Base-by-base conservation (phyloP, 371 early-diverging fungal species). In the Mucor lusitanicus region DNA sequence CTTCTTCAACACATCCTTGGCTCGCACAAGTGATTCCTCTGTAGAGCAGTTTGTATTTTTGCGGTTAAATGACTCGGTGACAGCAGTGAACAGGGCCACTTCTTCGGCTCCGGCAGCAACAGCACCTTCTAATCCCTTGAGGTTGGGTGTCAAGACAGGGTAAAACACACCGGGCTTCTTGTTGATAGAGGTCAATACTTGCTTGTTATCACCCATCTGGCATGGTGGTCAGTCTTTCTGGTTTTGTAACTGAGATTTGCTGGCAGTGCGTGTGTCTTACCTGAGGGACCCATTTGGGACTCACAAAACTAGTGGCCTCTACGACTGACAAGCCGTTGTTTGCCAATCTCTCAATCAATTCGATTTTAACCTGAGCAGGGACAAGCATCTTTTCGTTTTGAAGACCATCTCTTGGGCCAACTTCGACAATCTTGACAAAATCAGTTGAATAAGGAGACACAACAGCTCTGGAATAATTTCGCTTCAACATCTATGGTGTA, bases 201-300 rank as follows among this genome's bases (percentile, higher is more conserved):
- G 77, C 3, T 74, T 71, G 28, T 92, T 90, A 76, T 96, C 97
- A 35, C 88, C 94, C 97, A 98, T 96, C 87, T 91, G 55, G 19
- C 25, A 50, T 50, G 2, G 13, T 23, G 25, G 40, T 40, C 17
- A 40, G 40, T 40, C 40, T 17, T 2, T 1, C 1, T 30, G 30
- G 17, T 17, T 40, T 40, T 40, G 40, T 30, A 50, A 23, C 28
- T 28, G 54, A 12, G 21, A 32, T 28, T 9, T 3, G 2, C 30
- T 54, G 21, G 4, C 21, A 54, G 23, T n/a, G n/a, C n/a, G 6
- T 23, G 13, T 40, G 40, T 48, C 54, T 54, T 86, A 92, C 92
- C 83, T 97, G 97, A 62, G 99, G 99, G 4, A 98, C 97, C 95
- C 96, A 95, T 79, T 97, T 97, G 7, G 98, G 97, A 7, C 95